Conservation (phyloP, 1,139 yeast genomes). For the Candida sanyaensis region DNA sequence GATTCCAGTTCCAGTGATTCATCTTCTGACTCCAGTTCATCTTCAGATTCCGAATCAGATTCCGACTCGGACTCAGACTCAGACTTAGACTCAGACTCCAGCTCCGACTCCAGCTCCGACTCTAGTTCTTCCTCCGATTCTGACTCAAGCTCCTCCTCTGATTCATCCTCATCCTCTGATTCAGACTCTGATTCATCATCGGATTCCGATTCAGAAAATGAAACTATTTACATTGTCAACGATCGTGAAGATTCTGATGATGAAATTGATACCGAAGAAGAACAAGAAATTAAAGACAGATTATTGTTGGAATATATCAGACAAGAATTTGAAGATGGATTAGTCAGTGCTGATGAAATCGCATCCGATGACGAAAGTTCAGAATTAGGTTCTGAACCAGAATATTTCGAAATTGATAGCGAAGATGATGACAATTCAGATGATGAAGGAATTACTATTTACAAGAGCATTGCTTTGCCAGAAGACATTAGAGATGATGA, state of each 20-base stretch:
- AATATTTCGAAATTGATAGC: constrained; percentile 35
- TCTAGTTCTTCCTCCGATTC: not conserved
- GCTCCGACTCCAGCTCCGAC: not conserved
- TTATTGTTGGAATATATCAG: constrained; percentile 42
- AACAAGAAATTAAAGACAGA: constrained; percentile 34
- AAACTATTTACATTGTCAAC: constrained; percentile 27
- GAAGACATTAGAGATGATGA: constrained; percentile 32
- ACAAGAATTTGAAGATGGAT: constrained; percentile 40
- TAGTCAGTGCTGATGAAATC: constrained; percentile 33
- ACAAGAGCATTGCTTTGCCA: constrained; percentile 45
- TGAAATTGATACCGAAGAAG: constrained; percentile 30
- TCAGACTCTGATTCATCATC: not conserved
- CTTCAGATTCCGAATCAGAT: not conserved
- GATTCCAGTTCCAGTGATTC: constrained; percentile 8
- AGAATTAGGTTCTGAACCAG: constrained; percentile 32
- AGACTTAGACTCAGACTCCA: not conserved
- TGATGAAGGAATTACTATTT: constrained; percentile 47
- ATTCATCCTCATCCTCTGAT: not conserved
- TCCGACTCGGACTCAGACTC: not conserved
- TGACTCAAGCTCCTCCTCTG: not conserved
- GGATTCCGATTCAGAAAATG: constrained; percentile 14
- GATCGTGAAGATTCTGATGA: constrained; percentile 24
- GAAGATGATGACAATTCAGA: constrained; percentile 24
- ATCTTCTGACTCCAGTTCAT: not conserved
- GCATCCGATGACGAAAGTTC: constrained; percentile 29